Base-by-base conservation (phyloP, 805 yeast genomes). In the Candida taoyuanica region DNA sequence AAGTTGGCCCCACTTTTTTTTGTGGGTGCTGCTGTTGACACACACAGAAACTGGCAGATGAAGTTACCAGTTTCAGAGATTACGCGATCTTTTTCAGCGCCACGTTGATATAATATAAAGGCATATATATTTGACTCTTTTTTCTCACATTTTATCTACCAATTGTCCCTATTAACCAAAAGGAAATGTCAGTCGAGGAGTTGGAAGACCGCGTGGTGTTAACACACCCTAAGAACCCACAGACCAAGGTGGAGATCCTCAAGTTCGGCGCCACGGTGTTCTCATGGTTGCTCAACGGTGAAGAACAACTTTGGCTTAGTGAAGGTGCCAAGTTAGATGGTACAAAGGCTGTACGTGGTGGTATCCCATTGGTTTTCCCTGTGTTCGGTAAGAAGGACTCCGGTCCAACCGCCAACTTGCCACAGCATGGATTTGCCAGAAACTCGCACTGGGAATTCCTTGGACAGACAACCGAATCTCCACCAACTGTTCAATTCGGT, bases 351-450 rank as follows among this genome's bases (percentile, higher is more conserved):
- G 97, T 93, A 15, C 76, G 98, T 60, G 98, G 98, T 48, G 98
- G 98, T 36, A 85, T 93, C 37, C 98, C 98, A 11, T 67, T 93
- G 17, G 98, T 91, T 7, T 93, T 93, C 72, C 98, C 98, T 3
- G 85, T 82, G 2, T 85, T 85, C 54, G 98, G 98, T 43, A 88
- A 78, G 49, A 61, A 79, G 47, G 68, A 73, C 7, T 71, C 67
- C 7, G 84, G 85, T 4, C 64, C 66, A 26, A 76, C 88, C 28
- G 70, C 67, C 36, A 60, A 72, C 25, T 73, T 93, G 47, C 97
- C 97, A 15, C 98, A 93, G 65, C 98, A 93, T 59, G 98, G 98
- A 2, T 85, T 93, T 65, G 98, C 96, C 15, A 74, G 98, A 62
- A 82, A 76, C 60, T 80, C 91, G 12, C 65, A 71, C 3, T 93